Evolutionary conservation across 2,329 filamentous ascomycete genomes (phyloP), one percentile per base, ranked within the genome.

Genomic region (Calonectria pseudoturangicola): DNA sequence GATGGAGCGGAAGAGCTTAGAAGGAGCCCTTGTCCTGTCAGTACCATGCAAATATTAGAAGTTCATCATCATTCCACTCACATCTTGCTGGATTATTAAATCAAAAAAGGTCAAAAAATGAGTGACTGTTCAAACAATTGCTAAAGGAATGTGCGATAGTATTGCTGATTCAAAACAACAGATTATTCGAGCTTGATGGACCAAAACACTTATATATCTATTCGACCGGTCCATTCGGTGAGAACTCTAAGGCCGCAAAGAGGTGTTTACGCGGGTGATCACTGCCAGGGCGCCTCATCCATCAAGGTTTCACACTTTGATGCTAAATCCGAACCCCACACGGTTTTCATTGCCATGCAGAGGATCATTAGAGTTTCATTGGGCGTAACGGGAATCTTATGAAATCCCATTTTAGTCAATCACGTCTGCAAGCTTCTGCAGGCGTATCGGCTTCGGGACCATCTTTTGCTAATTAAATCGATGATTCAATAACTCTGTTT

Each of bases 281-380:
- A 58, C 16, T 27, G 6, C 25, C 21, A 33, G n/a, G 13, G 12
- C 9, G 21, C 21, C 39, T 39, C 33, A 6, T 58, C n/a, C 33
- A 16, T 36, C n/a, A 25, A 16, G 33, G n/a, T n/a, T 58, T 39
- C 33, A 4, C n/a, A 18, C 36, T 41, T 56, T 12, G n/a, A 33
- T 58, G 25, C 33, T 21, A n/a, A 4, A 41, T 3, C 7, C 0
- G 21, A 25, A 16, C 30, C 21, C 33, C 6, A 15, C 30, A 36
- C 33, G 8, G 33, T 18, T 36, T 36, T 13, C 21, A 25, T 27
- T 41, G 54, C 33, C 33, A 33, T 12, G n/a, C 9, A 8, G 54
- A 58, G 54, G 54, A 58, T 39, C 54, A 58, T 36, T 58, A 58
- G 9, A 41, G 54, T 58, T 58, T 58, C 54, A 58, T 39, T 58